Evolutionary conservation across 2,329 filamentous ascomycete genomes (phyloP), one percentile per base, ranked within the genome.

Genomic region (Cryphonectria carpinicola): DNA sequence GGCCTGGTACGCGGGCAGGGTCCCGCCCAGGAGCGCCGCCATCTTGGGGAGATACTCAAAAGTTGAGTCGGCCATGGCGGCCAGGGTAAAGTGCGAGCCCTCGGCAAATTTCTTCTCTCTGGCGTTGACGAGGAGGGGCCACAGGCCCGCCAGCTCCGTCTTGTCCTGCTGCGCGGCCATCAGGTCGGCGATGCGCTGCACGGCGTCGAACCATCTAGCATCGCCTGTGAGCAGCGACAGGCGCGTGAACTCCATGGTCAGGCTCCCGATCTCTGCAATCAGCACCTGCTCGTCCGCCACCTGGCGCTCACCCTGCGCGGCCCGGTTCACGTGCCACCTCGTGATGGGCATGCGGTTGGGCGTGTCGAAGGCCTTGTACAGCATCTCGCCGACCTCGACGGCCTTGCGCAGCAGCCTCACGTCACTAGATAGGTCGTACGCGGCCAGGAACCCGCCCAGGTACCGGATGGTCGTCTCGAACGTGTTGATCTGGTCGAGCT

Each of bases 21-120:
- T 80, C 3, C 90, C 89, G 37, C 88, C 86, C 0, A 92, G 84
- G 1, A 92, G 82, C 49, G 89, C 79, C 74, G 88, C 84, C 78
- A 80, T 80, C 72, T 83, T 83, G 17, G 82, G 79, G 14, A 83
- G 74, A 69, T 83, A 83, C 67, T 83, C 81, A 65, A 80, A 83
- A 0, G 80, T 72, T 10, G 81, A 85, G 70, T 86, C 83, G n/a
- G 79, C 80, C 58, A 77, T 77, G 7, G 78, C 82, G 5, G 81
- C 82, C 5, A 83, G 75, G 0, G 80, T 81, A 64, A 82, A 83
- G 17, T 70, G 54, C 6, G 71, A 70, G 1, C 71, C 71, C 46
- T 72, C 11, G 60, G 75, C 72, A 67, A 70, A 70, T 11, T 54
- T 49, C 61, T 63, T 19, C 19, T 71, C 25, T 37, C 66, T 66